Conservation (phyloP, 345 rosid genomes). For the Gossypium mustelinum region DNA sequence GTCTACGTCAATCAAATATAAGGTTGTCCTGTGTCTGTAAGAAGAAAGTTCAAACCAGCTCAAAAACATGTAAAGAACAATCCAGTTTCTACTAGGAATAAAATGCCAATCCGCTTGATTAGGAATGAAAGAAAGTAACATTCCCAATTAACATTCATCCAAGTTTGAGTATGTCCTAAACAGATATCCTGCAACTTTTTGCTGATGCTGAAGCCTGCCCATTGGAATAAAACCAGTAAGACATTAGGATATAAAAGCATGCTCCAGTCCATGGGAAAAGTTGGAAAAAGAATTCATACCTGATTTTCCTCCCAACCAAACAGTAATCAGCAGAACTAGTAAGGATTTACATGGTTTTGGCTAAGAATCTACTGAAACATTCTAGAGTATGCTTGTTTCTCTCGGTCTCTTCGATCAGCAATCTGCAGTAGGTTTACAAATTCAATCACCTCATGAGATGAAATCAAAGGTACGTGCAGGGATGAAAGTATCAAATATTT, state of each 20-base stretch:
- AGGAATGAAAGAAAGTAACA: background rate
- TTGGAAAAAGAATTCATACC: constrained; percentile 2
- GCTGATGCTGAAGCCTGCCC: background rate
- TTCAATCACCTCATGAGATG: background rate
- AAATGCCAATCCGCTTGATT: background rate
- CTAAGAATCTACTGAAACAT: constrained; percentile 34
- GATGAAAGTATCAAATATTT: background rate
- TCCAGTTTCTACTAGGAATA: background rate
- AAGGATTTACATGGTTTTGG: background rate
- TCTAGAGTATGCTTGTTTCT: constrained; percentile 32
- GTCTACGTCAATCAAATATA: too few relatives aligned
- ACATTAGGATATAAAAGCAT: background rate
- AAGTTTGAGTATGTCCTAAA: background rate
- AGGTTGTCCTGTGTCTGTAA: constrained; percentile 19
- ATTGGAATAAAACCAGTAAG: background rate
- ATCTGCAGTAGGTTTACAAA: constrained; percentile 22
- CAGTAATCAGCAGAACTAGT: background rate
- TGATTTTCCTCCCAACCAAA: constrained; percentile 12
- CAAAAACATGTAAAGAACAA: background rate
- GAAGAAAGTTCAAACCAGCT: constrained; percentile 21
- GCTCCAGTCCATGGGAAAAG: background rate
- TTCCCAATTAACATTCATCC: background rate
- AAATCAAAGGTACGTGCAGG: background rate
- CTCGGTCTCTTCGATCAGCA: constrained; percentile 29
- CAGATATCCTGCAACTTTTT: background rate